These are phyloP conservation scores for Termitomyces bulborhizus DNA, from an alignment of 768 basidiomycete species.

Conservation along the genomic window DNA sequence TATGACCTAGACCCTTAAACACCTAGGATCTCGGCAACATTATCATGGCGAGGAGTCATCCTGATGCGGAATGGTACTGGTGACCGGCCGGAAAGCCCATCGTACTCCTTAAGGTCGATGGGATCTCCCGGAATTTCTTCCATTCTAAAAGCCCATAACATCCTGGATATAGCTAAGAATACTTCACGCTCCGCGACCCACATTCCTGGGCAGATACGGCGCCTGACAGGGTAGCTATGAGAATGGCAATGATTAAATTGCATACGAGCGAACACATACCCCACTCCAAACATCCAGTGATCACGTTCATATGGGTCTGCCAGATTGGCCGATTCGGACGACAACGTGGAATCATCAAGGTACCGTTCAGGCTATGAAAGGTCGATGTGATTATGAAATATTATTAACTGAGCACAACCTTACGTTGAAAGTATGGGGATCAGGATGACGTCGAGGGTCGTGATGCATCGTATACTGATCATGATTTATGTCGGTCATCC, in stretches of 20 bases:
- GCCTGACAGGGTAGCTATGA: slow-evolving; percentile 12
- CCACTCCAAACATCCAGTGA: slow-evolving; percentile 46
- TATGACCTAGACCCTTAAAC: neutral
- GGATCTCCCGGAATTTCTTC: slow-evolving; percentile 33
- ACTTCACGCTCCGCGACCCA: slow-evolving; percentile 40
- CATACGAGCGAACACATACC: slow-evolving; percentile 24
- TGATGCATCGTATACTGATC: slow-evolving; percentile 31
- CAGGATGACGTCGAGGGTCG: slow-evolving; percentile 29
- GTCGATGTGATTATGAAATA: neutral
- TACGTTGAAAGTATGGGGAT: slow-evolving; percentile 30
- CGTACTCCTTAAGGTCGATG: slow-evolving; percentile 40
- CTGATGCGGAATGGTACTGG: slow-evolving; percentile 36
- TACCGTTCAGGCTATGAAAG: slow-evolving; percentile 36
- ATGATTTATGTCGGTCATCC: slow-evolving; percentile 8
- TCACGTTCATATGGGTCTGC: slow-evolving; percentile 37
- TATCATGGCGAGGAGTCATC: slow-evolving; percentile 24
- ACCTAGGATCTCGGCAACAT: slow-evolving; percentile 20
- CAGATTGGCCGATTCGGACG: slow-evolving; percentile 37
- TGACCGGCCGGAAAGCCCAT: slow-evolving; percentile 38
- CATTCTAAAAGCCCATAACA: slow-evolving; percentile 44
- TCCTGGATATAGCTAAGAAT: slow-evolving; percentile 35
- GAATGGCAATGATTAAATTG: neutral
- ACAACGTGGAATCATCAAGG: slow-evolving; percentile 28
- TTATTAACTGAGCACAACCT: neutral
- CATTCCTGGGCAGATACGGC: slow-evolving; percentile 39